Evolutionary conservation across 2,329 filamentous ascomycete genomes (phyloP).

Genomic region (Epichloe elymi): DNA sequence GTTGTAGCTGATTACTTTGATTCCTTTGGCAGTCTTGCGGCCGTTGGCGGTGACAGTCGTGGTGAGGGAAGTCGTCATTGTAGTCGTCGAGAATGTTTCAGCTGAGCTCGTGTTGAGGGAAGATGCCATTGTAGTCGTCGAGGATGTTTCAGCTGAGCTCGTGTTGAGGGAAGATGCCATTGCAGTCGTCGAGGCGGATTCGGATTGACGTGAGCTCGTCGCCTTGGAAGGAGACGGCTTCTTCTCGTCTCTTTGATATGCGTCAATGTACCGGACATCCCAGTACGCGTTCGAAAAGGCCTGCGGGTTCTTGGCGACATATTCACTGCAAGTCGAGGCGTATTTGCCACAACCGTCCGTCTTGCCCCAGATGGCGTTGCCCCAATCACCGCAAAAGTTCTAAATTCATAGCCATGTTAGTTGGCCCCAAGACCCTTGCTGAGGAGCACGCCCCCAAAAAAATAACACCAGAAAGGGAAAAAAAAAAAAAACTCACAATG

Average conservation of each 20-base stretch:
- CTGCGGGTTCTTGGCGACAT: constrained; percentile 30
- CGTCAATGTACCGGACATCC: constrained; percentile 43
- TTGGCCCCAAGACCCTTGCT: no score
- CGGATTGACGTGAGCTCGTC: neutral
- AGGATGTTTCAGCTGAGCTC: neutral
- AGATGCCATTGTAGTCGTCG: neutral
- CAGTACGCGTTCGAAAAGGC: constrained; percentile 31
- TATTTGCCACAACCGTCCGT: constrained; percentile 24
- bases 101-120: neutral
- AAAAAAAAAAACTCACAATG: constrained; percentile 29
- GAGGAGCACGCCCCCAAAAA: neutral
- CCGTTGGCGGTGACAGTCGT: constrained; percentile 15
- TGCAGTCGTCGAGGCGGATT: neutral
- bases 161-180: no score
- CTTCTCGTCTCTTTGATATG: constrained; percentile 21
- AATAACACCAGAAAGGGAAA: neutral
- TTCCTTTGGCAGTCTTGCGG: constrained; percentile 5
- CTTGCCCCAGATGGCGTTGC: constrained; percentile 32
- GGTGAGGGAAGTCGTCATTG: constrained; percentile 9
- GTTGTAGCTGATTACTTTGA: neutral
- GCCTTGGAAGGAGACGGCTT: neutral
- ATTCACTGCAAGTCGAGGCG: constrained; percentile 33
- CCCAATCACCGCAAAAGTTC: constrained; percentile 70
- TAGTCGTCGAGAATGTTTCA: neutral
- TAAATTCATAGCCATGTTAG: constrained; percentile 10